phyloP scores from a whole-genome alignment of 2,329 filamentous ascomycete genomes.

The Aspergillus sp. region DNA sequence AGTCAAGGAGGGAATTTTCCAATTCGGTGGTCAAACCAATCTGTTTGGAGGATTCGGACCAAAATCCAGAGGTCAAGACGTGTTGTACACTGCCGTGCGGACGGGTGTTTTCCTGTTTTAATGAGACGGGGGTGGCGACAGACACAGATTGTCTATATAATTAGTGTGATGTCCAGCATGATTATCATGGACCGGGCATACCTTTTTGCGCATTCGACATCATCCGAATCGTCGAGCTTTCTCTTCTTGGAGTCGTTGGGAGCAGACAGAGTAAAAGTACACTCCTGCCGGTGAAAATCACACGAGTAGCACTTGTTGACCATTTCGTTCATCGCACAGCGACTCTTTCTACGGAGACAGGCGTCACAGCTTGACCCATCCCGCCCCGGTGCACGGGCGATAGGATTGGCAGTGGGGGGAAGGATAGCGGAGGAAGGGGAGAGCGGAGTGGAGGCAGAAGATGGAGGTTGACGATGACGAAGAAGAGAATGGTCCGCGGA shows the following conservation, averaged over 20 bases:
- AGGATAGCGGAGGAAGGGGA: slow-evolving; percentile 8
- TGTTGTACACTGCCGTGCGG: background rate
- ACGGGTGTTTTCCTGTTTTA: too few relatives aligned
- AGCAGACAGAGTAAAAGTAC: slow-evolving; percentile 33
- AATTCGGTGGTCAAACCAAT: slow-evolving; percentile 41
- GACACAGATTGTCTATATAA: slow-evolving; percentile 18
- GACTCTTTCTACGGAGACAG: slow-evolving; percentile 38
- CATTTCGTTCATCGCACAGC: slow-evolving; percentile 40
- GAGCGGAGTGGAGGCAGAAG: slow-evolving; percentile 11
- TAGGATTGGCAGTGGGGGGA: background rate
- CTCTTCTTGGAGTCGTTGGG: slow-evolving; percentile 30
- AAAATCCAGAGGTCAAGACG: slow-evolving; percentile 24
- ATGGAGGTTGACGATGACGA: slow-evolving; percentile 17
- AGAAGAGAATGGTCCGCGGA: slow-evolving; percentile 18
- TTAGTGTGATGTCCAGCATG: too few relatives aligned
- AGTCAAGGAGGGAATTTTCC: slow-evolving; percentile 35
- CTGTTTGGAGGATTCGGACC: slow-evolving; percentile 34
- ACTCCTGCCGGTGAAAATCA: slow-evolving; percentile 41
- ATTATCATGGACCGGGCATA: slow-evolving; percentile 12
- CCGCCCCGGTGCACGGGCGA: slow-evolving; percentile 26
- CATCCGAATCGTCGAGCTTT: slow-evolving; percentile 32
- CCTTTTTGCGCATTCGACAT: slow-evolving; percentile 31
- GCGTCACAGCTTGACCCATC: slow-evolving; percentile 39
- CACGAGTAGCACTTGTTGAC: slow-evolving; percentile 42
- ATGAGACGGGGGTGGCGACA: too few relatives aligned